Base-by-base conservation (phyloP, 2,329 filamentous ascomycete species). In the Trichoderma sp. region DNA sequence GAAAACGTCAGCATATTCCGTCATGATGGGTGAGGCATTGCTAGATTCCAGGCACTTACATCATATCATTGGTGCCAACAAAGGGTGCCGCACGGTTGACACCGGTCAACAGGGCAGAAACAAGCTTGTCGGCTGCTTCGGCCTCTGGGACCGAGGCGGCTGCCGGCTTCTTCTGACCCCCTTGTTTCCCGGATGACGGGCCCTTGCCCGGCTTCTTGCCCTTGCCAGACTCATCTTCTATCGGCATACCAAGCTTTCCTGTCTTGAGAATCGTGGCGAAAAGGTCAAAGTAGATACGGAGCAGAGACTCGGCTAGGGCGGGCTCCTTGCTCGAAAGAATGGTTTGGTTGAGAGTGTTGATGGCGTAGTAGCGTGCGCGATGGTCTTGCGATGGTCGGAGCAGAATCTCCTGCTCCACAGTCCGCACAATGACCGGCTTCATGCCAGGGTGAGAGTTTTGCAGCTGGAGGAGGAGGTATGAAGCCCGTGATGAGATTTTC, bases 1-100 rank as follows among this genome's bases (percentile, higher is more conserved):
- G 4, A 50, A 26, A 52, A 39, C 24, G 63, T 75, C 62, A 71
- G 69, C 56, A 39, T 59, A 30, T 14, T 48, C 34, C 21, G 6
- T 28, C 21, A 24, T 3, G 6, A 21, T 30, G 3, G 4, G 30
- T 41, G 26, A 17, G 41, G 61, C 17, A 43, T 14, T 5, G 5
- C 12, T 7, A 4, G 3, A 24, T 3, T 44, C n/a, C 4, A 34
- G 9, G 52, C 67, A 78, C 86, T 74, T 81, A 92, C 83, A 87
- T 88, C 50, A 88, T 86, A 70, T 91, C 88, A 72, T 95, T 91
- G 1, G 90, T 88, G 69, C 90, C 89, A 12, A 93, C 90, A 76
- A 97, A 99, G 1, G 96, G 95, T 71, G 97, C 93, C 9, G 95
- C 93, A 70, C 95, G 91, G 77, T 99, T 99, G 69, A 99, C 92